Conservation (phyloP, 2,329 filamentous ascomycete species). For the Cryphonectria japonica region DNA sequence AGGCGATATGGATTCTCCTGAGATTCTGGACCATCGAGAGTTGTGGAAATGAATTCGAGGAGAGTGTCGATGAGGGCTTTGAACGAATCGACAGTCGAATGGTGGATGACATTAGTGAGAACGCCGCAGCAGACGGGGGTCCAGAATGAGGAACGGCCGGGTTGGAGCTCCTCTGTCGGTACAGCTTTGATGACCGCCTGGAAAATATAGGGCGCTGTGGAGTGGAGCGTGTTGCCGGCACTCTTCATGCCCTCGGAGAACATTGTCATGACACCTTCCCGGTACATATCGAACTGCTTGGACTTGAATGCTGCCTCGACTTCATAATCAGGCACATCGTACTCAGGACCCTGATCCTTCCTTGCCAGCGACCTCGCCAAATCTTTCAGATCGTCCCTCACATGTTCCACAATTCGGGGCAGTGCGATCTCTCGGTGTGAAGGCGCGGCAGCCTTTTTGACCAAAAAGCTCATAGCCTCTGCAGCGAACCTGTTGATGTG, state of each 20-base stretch:
- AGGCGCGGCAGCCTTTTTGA: conserved; percentile 82
- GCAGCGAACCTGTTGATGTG: conserved; percentile 92
- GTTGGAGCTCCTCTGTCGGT: conserved; percentile 53
- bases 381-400: conserved; percentile 68
- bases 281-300: conserved; percentile 70
- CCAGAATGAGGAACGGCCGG: conserved; percentile 55
- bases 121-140: conserved; percentile 73
- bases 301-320: conserved; percentile 45
- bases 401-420: conserved; percentile 70
- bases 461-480: conserved; percentile 90
- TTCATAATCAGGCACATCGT: conserved; percentile 20
- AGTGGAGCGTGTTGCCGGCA: conserved; percentile 62
- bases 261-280: conserved; percentile 88
- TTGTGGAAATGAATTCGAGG: conserved; percentile 50
- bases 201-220: conserved; percentile 59
- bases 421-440: conserved; percentile 78
- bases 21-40: conserved; percentile 42
- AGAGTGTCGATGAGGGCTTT: conserved; percentile 67
- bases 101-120: conserved; percentile 80
- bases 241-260: conserved; percentile 81
- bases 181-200: conserved; percentile 55
- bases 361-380: conserved; percentile 29
- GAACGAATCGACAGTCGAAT: conserved; percentile 76
- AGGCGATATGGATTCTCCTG: conserved; percentile 45
- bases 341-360: conserved; percentile 10